Conservation (phyloP, 2,329 filamentous ascomycete genomes). For the Corinectria fuckeliana region DNA sequence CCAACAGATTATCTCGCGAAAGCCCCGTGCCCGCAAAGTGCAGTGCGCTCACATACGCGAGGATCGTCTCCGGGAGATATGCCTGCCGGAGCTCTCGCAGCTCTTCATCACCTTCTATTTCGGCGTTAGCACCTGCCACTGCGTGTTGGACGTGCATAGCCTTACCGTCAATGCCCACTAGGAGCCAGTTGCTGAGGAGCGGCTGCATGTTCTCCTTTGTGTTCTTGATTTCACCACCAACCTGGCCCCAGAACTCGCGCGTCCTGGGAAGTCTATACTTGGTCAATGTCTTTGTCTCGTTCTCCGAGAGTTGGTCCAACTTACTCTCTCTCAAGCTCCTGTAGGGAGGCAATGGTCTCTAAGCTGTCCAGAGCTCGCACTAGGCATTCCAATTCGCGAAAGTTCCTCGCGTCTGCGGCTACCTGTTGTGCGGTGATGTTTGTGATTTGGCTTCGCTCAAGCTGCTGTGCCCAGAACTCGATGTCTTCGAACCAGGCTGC, state of each 20-base stretch:
- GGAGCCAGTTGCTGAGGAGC: conserved; percentile 70
- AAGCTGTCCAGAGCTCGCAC: conserved; percentile 70
- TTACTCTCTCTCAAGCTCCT: conserved; percentile 60
- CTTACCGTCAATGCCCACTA: conserved; percentile 62
- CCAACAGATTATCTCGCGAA: conserved; percentile 77
- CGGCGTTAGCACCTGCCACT: conserved; percentile 17
- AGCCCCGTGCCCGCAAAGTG: conserved; percentile 79
- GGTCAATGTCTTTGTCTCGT: conserved; percentile 35
- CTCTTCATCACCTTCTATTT: conserved; percentile 63
- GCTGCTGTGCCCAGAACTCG: conserved; percentile 48
- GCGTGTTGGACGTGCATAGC: neutral
- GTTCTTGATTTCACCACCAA: conserved; percentile 61
- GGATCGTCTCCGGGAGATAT: conserved; percentile 85
- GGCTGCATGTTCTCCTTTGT: conserved; percentile 64
- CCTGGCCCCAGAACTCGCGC: conserved; percentile 59
- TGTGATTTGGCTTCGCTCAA: conserved; percentile 45
- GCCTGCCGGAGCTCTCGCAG: conserved; percentile 71
- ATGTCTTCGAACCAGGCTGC: conserved; percentile 48
- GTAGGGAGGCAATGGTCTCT: conserved; percentile 68
- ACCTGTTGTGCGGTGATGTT: conserved; percentile 51
- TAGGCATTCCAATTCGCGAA: conserved; percentile 73
- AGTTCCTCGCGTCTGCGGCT: conserved; percentile 63
- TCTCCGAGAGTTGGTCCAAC: conserved; percentile 33
- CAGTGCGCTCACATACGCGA: conserved; percentile 83
- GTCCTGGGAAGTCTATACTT: conserved; percentile 42